A percentile compares a stretch with the other conserved stretches of the same genome.
These are phyloP conservation scores for Microascus cirrosus DNA, from an alignment of 2,329 filamentous ascomycete genomes.

Conservation along the genomic window DNA sequence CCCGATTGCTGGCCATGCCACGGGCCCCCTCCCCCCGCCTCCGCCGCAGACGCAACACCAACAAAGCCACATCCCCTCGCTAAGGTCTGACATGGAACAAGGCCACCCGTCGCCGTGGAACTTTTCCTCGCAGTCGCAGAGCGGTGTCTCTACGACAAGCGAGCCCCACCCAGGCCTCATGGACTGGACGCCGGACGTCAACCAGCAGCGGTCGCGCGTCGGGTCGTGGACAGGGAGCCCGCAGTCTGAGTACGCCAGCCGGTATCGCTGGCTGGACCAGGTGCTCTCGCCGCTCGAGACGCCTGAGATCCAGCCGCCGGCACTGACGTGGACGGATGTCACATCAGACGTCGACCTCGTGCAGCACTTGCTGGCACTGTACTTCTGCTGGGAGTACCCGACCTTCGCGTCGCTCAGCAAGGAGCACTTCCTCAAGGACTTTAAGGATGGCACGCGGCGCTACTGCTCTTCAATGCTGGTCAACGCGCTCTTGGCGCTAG, in stretches of 20 bases:
- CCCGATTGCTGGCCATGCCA: neutral
- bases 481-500: conserved; percentile 54
- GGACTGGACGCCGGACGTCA: conserved; percentile 30
- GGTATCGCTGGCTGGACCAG: conserved; percentile 32
- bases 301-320: conserved; percentile 28
- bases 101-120: conserved; percentile 36
- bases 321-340: conserved; percentile 47
- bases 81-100: conserved; percentile 1
- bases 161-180: conserved; percentile 33
- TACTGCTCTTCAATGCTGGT: conserved; percentile 59
- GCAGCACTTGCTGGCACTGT: conserved; percentile 52
- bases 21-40: neutral
- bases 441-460: conserved; percentile 44
- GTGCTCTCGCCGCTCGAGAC: conserved; percentile 33
- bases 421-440: conserved; percentile 59
- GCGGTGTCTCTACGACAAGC: conserved; percentile 31
- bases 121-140: conserved; percentile 25
- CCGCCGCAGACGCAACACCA: neutral
- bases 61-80: neutral
- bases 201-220: conserved; percentile 31
- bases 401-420: conserved; percentile 64
- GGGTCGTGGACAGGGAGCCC: conserved; percentile 31
- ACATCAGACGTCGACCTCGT: conserved; percentile 48
- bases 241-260: conserved; percentile 16
- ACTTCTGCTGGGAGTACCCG: conserved; percentile 68